Percentiles rank a stretch among this genome's conserved stretches.
Conservation (phyloP, 306 rosid genomes). For the Lablab purpureus region DNA sequence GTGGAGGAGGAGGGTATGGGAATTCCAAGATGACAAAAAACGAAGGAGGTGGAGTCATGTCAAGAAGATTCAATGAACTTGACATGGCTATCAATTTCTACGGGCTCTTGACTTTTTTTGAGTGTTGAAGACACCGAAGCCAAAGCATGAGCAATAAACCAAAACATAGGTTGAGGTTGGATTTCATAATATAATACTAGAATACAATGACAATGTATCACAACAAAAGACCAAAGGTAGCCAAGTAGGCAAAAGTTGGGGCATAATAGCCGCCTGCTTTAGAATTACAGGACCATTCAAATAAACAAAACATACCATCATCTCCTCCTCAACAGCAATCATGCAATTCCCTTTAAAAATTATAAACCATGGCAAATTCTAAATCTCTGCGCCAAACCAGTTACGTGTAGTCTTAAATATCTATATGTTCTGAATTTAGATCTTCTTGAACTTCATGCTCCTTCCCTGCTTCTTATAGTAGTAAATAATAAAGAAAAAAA, state of each 20-base stretch:
- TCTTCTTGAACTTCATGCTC: no score
- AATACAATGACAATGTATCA: background rate
- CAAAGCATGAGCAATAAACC: constrained; percentile 37
- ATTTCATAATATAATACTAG: background rate
- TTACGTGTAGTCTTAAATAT: constrained; percentile 24
- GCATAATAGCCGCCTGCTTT: constrained; percentile 43
- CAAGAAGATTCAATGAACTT: constrained; percentile 49
- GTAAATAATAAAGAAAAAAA: no score
- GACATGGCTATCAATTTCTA: constrained; percentile 31
- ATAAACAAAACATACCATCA: background rate
- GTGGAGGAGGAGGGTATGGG: background rate
- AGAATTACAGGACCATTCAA: constrained; percentile 22
- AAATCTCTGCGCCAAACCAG: background rate
- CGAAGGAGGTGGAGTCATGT: constrained; percentile 7
- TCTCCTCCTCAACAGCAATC: constrained; percentile 13
- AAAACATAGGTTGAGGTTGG: constrained; percentile 21
- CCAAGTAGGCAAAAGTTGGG: constrained; percentile 52
- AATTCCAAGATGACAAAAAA: background rate
- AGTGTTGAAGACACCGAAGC: constrained; percentile 28
- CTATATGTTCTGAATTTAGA: no score
- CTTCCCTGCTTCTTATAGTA: no score
- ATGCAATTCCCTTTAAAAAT: background rate
- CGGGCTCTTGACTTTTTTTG: constrained; percentile 45
- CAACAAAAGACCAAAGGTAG: constrained; percentile 26
- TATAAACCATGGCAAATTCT: background rate